Conservation (phyloP, 306 rosid species). For the Canavalia gladiata region DNA sequence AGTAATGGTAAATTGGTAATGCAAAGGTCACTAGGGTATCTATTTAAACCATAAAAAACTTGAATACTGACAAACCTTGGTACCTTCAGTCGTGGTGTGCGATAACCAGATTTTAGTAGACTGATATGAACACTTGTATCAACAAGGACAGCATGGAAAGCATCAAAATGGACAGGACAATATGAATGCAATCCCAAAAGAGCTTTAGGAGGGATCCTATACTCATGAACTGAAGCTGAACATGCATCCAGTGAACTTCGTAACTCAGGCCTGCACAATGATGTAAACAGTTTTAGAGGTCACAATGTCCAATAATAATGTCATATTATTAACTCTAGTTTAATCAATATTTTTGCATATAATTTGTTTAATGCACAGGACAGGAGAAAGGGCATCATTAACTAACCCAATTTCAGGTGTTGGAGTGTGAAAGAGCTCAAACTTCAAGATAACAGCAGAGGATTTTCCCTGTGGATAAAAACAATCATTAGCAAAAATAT, state of each 20-base stretch:
- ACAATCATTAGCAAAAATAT: slow-evolving; percentile 38
- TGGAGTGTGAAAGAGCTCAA: slow-evolving; percentile 84
- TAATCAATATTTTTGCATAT: slow-evolving; percentile 25
- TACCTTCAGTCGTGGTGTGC: slow-evolving; percentile 58
- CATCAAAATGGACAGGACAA: slow-evolving; percentile 87
- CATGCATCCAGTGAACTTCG: slow-evolving; percentile 62
- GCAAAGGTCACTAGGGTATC: slow-evolving; percentile 35
- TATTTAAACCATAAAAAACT: slow-evolving; percentile 39
- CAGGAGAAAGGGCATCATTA: slow-evolving; percentile 15
- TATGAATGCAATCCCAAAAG: slow-evolving; percentile 88
- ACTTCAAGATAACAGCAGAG: slow-evolving; percentile 82
- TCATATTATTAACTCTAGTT: slow-evolving; percentile 31
- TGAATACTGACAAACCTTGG: slow-evolving; percentile 74
- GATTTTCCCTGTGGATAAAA: slow-evolving; percentile 63
- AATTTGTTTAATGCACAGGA: slow-evolving; percentile 21
- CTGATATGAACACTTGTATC: slow-evolving; percentile 83
- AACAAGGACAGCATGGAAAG: slow-evolving; percentile 80
- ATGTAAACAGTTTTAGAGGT: slow-evolving; percentile 44
- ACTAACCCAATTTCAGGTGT: slow-evolving; percentile 70
- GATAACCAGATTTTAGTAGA: slow-evolving; percentile 66
- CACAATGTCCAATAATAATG: slow-evolving; percentile 16
- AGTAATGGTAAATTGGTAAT: not conserved
- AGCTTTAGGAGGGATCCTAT: slow-evolving; percentile 86
- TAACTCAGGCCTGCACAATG: slow-evolving; percentile 64
- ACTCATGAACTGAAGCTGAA: slow-evolving; percentile 84